Evolutionary conservation across 306 rosid species (phyloP), one percentile per base, ranked within the genome.

Genomic region (Sindora glabra): DNA sequence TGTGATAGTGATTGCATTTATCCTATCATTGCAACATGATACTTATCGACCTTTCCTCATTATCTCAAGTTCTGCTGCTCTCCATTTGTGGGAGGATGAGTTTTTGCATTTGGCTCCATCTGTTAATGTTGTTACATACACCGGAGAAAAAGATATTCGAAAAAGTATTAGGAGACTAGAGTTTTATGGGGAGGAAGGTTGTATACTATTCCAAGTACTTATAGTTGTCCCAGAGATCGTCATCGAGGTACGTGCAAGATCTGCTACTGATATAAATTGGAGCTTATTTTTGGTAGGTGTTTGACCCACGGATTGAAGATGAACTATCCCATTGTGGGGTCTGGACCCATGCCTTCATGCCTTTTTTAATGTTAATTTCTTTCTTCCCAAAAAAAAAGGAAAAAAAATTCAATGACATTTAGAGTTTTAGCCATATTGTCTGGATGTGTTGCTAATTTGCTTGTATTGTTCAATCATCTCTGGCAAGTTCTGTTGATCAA

Each of bases 41-140:
- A 48, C 38, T 26, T 54, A 17, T 69, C 83, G 33, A 13, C 87
- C 95, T 53, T 83, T 83, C 67, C 83, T 86, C 51, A 66, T 86
- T 18, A 74, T 86, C 73, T 58, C 95, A 60, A 73, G 87, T 34
- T 55, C 66, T n/a, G 29, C 80, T 38, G 54, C 83, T 22, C 76
- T 86, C 48, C 38, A 27, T 70, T 49, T 16, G 5, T 86, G 95
- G 95, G 85, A 80, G 53, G 46, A 58, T 37, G 78, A 65, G 65
- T 78, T 86, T 62, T 61, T 65, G 50, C 71, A 7, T 36, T 51
- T 67, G 66, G 87, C 81, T 29, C 83, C 86, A 36, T 60, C 82
- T 67, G 37, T 74, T 12, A 69, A 64, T 76, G 78, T 48, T 54
- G 79, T 83, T 59, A 74, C 76, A 34, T 86, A 83, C 71, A 65